Conservation (phyloP, 2,329 filamentous ascomycete genomes). For the Claviceps sp. region DNA sequence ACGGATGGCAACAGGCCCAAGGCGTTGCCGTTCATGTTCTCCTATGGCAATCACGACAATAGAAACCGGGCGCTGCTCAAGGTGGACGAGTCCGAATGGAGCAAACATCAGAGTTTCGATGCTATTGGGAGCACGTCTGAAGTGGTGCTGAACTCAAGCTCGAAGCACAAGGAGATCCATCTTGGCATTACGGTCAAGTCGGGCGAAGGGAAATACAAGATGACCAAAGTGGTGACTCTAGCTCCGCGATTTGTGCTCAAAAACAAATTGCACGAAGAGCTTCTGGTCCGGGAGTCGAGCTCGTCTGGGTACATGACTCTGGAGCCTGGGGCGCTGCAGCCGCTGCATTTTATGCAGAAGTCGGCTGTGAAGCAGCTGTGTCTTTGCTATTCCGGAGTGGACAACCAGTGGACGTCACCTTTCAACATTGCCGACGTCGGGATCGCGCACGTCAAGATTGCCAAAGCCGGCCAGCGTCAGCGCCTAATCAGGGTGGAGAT, state of each 20-base stretch:
- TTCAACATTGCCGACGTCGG: constrained; percentile 96
- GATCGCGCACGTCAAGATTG: constrained; percentile 84
- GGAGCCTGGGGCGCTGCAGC: constrained; percentile 64
- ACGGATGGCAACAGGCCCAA: constrained; percentile 48
- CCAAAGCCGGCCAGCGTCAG: constrained; percentile 80
- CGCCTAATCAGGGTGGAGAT: constrained; percentile 78
- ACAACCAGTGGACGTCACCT: constrained; percentile 94
- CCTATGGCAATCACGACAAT: constrained; percentile 75
- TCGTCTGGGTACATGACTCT: constrained; percentile 75
- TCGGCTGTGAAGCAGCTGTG: constrained; percentile 77
- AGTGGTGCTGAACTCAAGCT: constrained; percentile 63
- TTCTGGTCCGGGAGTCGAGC: constrained; percentile 82
- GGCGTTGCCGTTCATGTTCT: constrained; percentile 89
- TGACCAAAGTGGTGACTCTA: constrained; percentile 90
- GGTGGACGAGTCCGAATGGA: constrained; percentile 86
- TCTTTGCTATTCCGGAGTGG: constrained; percentile 82
- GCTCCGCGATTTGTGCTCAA: constrained; percentile 87
- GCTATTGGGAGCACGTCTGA: constrained; percentile 90
- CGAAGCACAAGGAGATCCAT: constrained; percentile 69
- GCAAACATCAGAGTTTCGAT: constrained; percentile 94
- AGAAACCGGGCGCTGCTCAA: constrained; percentile 83
- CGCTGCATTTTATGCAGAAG: constrained; percentile 81
- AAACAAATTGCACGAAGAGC: constrained; percentile 79
- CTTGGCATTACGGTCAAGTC: constrained; percentile 79
- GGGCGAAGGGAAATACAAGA: constrained; percentile 93